Base-by-base conservation (phyloP, 345 rosid genomes). In the Eutrema japonicum region DNA sequence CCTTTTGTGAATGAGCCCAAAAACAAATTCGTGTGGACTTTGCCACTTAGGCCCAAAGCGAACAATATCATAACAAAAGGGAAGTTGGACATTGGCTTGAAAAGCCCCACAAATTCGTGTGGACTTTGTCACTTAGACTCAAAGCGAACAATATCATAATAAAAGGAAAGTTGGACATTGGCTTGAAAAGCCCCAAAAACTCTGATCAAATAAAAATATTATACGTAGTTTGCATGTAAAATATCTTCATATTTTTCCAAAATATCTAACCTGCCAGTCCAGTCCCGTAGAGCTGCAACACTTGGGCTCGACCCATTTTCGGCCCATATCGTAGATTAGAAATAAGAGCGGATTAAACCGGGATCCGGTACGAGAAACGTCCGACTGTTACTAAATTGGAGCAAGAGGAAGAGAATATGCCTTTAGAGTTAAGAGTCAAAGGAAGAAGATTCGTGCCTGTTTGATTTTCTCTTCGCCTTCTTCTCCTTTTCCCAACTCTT, bases 371-470 rank as follows among this genome's bases (percentile, higher is more conserved):
- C 7, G 10, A 46, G 10, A 72, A 64, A 43, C 41, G 11, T 72
- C 52, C 53, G 46, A 57, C 52, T 64, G 38, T 62, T 18, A 12
- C 35, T 32, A n/a, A 13, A 36, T 22, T 22, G 29, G 56, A 55
- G 13, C 10, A 4, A 5, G 37, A 35, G 35, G 18, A 64, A 73
- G 30, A 57, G 77, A 74, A 74, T 66, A 74, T 74, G 66, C 60
- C 52, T 1, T 40, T 22, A 22, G 26, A 3, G 18, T 18, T 18
- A 18, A n/a, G 51, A 58, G 72, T 68, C 64, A 51, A 74, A 67
- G 11, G 2, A 74, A 66, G 53, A 58, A 74, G 56, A 68, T 68
- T 75, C 68, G 52, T 46, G 60, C 56, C 29, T 55, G 45, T 43
- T 41, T 3, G 1, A 9, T 5, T 45, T 57, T 26, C 26, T 40